Base-by-base conservation (phyloP, 2,329 filamentous ascomycete species). In the Neophaeococcomyces mojaviensis region DNA sequence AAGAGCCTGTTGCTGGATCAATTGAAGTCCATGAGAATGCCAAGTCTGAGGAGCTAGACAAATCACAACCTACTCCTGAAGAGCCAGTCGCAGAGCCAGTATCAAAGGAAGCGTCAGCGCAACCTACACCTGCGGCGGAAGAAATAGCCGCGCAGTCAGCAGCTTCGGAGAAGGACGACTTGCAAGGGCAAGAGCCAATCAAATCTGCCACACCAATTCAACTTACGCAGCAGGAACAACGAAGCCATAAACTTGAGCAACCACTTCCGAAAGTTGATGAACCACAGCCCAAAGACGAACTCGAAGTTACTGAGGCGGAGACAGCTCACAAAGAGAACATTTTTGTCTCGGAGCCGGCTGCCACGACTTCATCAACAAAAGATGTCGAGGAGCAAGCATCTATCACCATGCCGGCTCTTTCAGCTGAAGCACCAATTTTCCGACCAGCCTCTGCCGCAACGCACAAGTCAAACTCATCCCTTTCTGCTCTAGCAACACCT, bases 401-500 rank as follows among this genome's bases (percentile, higher is more conserved):
- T 24, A 26, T 9, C 8, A 6, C 26, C 6, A 20, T 15, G 6
- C 37, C 18, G 15, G 20, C 12, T 39, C 18, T 39, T 5, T 31
- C 39, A 13, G n/a, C 39, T 19, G 39, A 41, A 19, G 26, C 39
- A 16, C 24, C 39, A 9, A 8, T 13, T 8, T 31, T 32, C 13
- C 45, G 51, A 49, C 37, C 51, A 55, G 12, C 22, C 45, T 32
- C 64, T 62, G 55, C 30, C 13, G 3, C 20, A n/a, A 54, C 39
- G 9, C 59, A 66, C 52, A 69, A 69, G 45, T 61, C 77, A 59
- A 71, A 71, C 54, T 74, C 74, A 54, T 79, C 79, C 3, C 69
- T 89, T 19, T 89, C 86, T 30, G 82, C 84, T 3, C 74, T 79
- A 13, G 84, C 86, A 0, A 79, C 78, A 56, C 75, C 84, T 0